Conservation (phyloP, 352 stramenopile genomes). For the Phytophthora pluvialis region DNA sequence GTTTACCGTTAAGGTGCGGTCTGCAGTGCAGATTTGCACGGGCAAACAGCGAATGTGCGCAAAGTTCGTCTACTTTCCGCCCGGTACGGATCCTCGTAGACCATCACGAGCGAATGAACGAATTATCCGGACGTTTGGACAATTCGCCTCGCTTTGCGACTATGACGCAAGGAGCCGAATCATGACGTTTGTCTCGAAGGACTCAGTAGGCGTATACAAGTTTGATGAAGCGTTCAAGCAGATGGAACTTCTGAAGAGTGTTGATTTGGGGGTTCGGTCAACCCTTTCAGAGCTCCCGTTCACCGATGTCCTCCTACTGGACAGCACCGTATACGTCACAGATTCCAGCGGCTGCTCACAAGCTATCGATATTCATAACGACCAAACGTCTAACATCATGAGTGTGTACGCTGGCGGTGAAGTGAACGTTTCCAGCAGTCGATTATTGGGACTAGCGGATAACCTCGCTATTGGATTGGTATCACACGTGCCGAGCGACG, state of each 20-base stretch:
- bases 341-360: slow-evolving; percentile 39
- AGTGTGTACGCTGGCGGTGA: slow-evolving; percentile 1
- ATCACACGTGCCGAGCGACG: slow-evolving; percentile 5
- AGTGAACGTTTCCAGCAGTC: slow-evolving; percentile 3
- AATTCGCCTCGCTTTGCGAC: slow-evolving; percentile 33
- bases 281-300: slow-evolving; percentile 37
- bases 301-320: slow-evolving; percentile 30
- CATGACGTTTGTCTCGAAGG: slow-evolving; percentile 28
- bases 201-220: slow-evolving; percentile 35
- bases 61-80: slow-evolving; percentile 28
- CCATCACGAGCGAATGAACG: slow-evolving; percentile 10
- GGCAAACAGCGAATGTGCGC: slow-evolving; percentile 23
- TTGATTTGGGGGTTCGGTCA: slow-evolving; percentile 39
- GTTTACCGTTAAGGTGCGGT: slow-evolving; percentile 42
- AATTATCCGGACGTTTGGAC: slow-evolving; percentile 21
- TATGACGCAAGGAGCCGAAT: slow-evolving; percentile 29
- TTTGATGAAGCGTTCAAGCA: slow-evolving; percentile 38
- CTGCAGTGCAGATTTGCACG: slow-evolving; percentile 28
- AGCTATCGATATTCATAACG: slow-evolving; percentile 45
- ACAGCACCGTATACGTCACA: slow-evolving; percentile 39
- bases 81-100: not conserved
- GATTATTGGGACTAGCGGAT: slow-evolving; percentile 35
- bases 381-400: slow-evolving; percentile 48
- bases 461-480: slow-evolving; percentile 43
- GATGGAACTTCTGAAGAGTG: slow-evolving; percentile 33